Evolutionary conservation across 176 grass and related monocot species (phyloP).

Genomic region (Ananas comosus): DNA sequence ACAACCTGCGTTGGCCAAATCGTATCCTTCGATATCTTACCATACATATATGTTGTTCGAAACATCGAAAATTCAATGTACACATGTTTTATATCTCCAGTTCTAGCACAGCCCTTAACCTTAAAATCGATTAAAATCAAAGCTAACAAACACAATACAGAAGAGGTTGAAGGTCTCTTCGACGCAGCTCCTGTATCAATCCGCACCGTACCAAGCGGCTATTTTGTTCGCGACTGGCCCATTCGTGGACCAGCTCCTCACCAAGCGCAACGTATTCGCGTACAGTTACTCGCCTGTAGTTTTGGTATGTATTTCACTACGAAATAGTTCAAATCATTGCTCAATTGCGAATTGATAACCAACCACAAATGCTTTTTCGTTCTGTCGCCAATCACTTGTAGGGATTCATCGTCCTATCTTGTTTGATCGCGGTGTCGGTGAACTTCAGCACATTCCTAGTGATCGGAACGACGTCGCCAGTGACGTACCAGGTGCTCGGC

Average conservation of each 20-base stretch:
- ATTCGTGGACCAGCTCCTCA: slow-evolving; percentile 83
- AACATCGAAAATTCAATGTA: background rate
- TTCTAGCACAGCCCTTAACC: slow-evolving; percentile 6
- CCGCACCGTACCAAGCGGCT: slow-evolving; percentile 81
- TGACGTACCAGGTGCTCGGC: slow-evolving; percentile 96
- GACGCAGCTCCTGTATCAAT: slow-evolving; percentile 89
- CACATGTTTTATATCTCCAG: background rate
- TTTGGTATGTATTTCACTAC: slow-evolving; percentile 46
- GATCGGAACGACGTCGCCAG: slow-evolving; percentile 91
- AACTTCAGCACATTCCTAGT: slow-evolving; percentile 99
- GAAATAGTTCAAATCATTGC: background rate
- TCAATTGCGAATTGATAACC: too few relatives aligned
- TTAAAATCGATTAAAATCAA: slow-evolving; percentile 44
- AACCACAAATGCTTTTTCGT: slow-evolving; percentile 1
- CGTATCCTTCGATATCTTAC: slow-evolving; percentile 50
- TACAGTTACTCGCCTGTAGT: slow-evolving; percentile 70
- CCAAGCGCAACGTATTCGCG: slow-evolving; percentile 71
- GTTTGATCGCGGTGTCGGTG: slow-evolving; percentile 93
- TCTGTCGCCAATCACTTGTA: slow-evolving; percentile 34
- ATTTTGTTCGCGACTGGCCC: slow-evolving; percentile 88
- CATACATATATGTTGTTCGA: background rate
- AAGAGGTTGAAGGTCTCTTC: slow-evolving; percentile 97
- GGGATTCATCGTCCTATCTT: slow-evolving; percentile 93
- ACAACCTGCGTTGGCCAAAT: slow-evolving; percentile 98
- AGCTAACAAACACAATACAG: slow-evolving; percentile 99